Percentiles rank a stretch among this genome's conserved stretches.
Evolutionary conservation across 176 grass and related monocot species (phyloP).

Genomic region (Poa annua): DNA sequence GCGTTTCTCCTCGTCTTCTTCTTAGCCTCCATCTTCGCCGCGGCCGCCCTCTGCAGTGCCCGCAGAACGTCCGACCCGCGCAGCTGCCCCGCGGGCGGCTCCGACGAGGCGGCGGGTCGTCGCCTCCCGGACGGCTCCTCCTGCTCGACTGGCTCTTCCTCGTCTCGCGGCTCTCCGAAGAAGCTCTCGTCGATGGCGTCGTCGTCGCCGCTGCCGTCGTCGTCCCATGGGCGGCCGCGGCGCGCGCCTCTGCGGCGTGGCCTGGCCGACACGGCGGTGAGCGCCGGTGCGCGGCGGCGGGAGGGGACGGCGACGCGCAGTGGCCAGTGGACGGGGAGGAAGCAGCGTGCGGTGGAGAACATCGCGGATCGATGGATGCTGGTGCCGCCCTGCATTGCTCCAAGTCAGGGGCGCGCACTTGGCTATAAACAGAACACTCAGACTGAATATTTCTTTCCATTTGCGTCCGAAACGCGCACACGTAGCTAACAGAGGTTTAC

Average conservation of each 20-base stretch:
- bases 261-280: slow-evolving; percentile 23
- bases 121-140: neutral
- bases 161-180: slow-evolving; percentile 33
- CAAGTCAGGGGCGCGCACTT: neutral
- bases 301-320: neutral
- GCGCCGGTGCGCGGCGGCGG: neutral
- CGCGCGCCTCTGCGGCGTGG: slow-evolving; percentile 6
- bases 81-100: slow-evolving; percentile 32
- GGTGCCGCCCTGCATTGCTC: neutral
- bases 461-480: neutral
- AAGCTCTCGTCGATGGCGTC: slow-evolving; percentile 42
- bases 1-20: slow-evolving; percentile 11
- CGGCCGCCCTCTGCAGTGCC: slow-evolving; percentile 50
- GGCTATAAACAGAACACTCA: neutral
- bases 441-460: neutral
- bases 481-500: neutral
- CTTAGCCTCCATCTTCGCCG: slow-evolving; percentile 52
- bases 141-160: neutral
- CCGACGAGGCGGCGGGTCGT: neutral
- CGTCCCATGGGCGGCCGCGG: slow-evolving; percentile 32
- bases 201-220: slow-evolving; percentile 19
- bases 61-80: slow-evolving; percentile 56
- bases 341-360: slow-evolving; percentile 45
- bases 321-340: neutral
- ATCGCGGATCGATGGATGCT: neutral